Base-by-base conservation (phyloP, 306 rosid species). In the Rosa rugosa region DNA sequence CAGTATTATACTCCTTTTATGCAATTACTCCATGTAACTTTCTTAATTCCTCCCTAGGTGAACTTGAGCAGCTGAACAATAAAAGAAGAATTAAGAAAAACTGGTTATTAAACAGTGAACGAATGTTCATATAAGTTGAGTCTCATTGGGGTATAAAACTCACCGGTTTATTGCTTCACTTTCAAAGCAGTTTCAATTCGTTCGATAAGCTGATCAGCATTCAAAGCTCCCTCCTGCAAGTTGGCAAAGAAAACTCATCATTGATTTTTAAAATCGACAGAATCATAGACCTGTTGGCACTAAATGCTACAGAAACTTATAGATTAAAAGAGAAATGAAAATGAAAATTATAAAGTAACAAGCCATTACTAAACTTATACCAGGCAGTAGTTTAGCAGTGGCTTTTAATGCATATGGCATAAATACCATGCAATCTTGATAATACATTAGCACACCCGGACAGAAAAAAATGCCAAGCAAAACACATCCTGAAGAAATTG, bases 211-310 rank as follows among this genome's bases (percentile, higher is more conserved):
- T 95, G 93, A 79, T 85, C 82, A 40, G 92, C 98, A 51, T 77
- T 53, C 82, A 92, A 64, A 59, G 99, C 99, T 60, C 99, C 99
- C 89, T 95, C 99, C 98, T 95, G 87, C 73, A 84, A 63, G 73
- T 47, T 81, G 46, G 8, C 64, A 72, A 70, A 83, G 20, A 68
- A 66, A 65, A 27, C 14, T 14, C 6, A 5, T 68, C 5, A 67
- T 0, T 8, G n/a, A 40, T 31, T 0, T 22, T 22, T 10, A 14
- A 22, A 54, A n/a, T 18, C 12, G 11, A 51, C 31, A 34, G 59
- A 72, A 51, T 4, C 4, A 11, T 6, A 6, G 14, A 70, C 50
- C 4, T 11, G 12, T 1, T 22, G 27, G 9, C 40, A 69, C 20
- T 69, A 69, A 70, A 11, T 70, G n/a, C 11, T 23, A 13, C 11